These are phyloP conservation scores for Sporothrix humicola DNA, from an alignment of 2,329 filamentous ascomycete species.

Conservation along the genomic window DNA sequence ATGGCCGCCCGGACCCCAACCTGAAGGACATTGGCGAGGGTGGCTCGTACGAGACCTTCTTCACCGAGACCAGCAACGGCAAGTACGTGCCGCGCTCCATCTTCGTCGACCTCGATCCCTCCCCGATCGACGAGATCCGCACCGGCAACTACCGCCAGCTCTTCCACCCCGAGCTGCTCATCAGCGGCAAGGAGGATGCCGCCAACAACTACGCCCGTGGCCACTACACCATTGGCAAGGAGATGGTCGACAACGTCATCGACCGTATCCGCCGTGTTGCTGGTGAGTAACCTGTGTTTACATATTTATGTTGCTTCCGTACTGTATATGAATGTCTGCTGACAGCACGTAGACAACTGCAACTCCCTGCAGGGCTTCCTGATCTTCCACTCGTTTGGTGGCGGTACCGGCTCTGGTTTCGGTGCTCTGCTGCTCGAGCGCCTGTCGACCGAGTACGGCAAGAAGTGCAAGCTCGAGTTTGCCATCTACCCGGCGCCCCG, in stretches of 20 bases:
- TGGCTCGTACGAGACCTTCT: conserved; percentile 74
- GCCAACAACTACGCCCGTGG: conserved; percentile 80
- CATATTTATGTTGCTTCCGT: too few relatives aligned
- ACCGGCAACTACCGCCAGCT: conserved; percentile 70
- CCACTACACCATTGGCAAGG: conserved; percentile 78
- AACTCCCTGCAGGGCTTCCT: conserved; percentile 74
- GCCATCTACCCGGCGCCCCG: conserved; percentile 73
- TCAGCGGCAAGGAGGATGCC: conserved; percentile 77
- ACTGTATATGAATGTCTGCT: background rate
- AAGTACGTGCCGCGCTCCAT: conserved; percentile 75
- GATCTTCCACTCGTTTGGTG: conserved; percentile 76
- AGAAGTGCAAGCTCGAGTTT: conserved; percentile 80
- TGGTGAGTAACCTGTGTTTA: conserved; percentile 53
- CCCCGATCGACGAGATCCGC: conserved; percentile 75
- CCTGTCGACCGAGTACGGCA: conserved; percentile 74
- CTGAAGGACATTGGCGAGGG: conserved; percentile 63
- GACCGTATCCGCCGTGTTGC: conserved; percentile 72
- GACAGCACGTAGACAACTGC: conserved; percentile 65
- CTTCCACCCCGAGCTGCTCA: conserved; percentile 74
- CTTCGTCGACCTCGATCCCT: conserved; percentile 75
- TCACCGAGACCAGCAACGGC: conserved; percentile 72
- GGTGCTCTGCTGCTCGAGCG: conserved; percentile 74
- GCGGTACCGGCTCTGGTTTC: conserved; percentile 75
- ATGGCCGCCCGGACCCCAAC: conserved; percentile 68
- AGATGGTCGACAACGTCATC: conserved; percentile 73